A percentile compares a stretch with the other conserved stretches of the same genome.
Evolutionary conservation across 108 stramenopile genomes (phyloP).

Genomic region (Epithemia pelagica): DNA sequence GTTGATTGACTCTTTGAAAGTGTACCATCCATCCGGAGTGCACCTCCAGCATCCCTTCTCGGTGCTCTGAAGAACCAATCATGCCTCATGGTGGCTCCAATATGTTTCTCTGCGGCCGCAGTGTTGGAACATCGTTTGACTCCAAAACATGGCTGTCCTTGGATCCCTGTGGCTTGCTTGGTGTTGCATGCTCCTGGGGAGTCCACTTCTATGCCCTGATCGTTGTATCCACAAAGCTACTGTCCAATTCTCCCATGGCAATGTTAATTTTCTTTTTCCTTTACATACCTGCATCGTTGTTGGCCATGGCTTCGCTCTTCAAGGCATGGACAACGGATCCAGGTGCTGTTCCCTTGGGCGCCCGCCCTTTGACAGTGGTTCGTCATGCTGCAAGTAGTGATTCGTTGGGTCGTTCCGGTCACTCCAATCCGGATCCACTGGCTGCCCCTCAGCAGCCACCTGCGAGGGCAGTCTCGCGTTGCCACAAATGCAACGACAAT

Average conservation of each 20-base stretch:
- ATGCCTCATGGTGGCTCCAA: not conserved
- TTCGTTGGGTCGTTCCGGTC: not conserved
- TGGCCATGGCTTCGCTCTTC: constrained; percentile 53
- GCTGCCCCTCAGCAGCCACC: constrained; percentile 5
- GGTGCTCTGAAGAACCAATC: too few relatives aligned
- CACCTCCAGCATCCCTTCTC: too few relatives aligned
- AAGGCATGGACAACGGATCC: constrained; percentile 73
- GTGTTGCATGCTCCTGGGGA: constrained; percentile 36
- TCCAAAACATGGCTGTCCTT: constrained; percentile 54
- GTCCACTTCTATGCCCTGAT: constrained; percentile 58
- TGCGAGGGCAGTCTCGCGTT: constrained; percentile 50
- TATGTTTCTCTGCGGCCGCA: not conserved
- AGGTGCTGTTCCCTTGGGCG: constrained; percentile 79
- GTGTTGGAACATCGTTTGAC: constrained; percentile 44
- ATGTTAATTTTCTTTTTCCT: constrained; percentile 28
- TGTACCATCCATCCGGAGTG: too few relatives aligned
- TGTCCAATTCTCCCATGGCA: constrained; percentile 33
- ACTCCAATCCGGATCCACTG: not conserved
- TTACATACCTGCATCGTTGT: constrained; percentile 34
- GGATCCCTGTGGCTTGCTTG: constrained; percentile 59
- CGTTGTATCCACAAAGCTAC: constrained; percentile 31
- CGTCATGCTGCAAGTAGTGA: constrained; percentile 23
- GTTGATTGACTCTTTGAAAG: too few relatives aligned
- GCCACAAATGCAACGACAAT: constrained; percentile 73
- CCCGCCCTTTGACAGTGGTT: constrained; percentile 53